phyloP scores from a whole-genome alignment of 371 early-diverging fungal genomes.

The Apophysomyces trapeziformis region DNA sequence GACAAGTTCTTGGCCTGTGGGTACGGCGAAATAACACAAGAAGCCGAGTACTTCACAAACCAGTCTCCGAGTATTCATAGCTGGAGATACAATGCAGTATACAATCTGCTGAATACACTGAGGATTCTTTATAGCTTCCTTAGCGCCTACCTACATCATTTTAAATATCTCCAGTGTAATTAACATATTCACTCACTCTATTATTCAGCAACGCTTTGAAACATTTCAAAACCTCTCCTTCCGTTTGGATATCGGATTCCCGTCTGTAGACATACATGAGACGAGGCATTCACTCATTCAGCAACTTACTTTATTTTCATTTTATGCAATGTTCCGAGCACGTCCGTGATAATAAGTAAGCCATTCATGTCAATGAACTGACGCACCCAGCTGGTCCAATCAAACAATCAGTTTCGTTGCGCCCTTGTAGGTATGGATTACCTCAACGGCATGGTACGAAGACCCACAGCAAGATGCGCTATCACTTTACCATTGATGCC shows the following conservation, averaged over 20 bases:
- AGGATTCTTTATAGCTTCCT: constrained; percentile 75
- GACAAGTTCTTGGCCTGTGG: constrained; percentile 75
- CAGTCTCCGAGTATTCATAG: constrained; percentile 71
- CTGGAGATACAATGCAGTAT: constrained; percentile 76
- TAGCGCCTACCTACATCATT: constrained; percentile 68
- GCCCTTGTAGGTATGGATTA: constrained; percentile 31
- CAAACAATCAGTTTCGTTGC: constrained; percentile 19
- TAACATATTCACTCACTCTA: constrained; percentile 38
- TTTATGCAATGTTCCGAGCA: constrained; percentile 58
- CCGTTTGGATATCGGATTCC: constrained; percentile 68
- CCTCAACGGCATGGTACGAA: constrained; percentile 79
- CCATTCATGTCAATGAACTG: constrained; percentile 78
- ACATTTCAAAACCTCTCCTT: constrained; percentile 79
- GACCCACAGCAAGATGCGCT: constrained; percentile 63
- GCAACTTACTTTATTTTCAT: constrained; percentile 43
- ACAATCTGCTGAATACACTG: constrained; percentile 74
- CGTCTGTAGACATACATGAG: constrained; percentile 40
- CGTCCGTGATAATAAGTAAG: constrained; percentile 65
- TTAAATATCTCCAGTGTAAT: neutral
- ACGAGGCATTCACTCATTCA: neutral
- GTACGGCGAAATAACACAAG: constrained; percentile 79
- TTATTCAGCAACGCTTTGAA: constrained; percentile 80
- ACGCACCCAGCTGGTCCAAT: constrained; percentile 54
- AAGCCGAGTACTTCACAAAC: constrained; percentile 84
- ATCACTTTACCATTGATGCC: constrained; percentile 59